A percentile compares a stretch with the other conserved stretches of the same genome.
Evolutionary conservation across 345 rosid genomes (phyloP).

Genomic region (Cardiospermum halicacabum): DNA sequence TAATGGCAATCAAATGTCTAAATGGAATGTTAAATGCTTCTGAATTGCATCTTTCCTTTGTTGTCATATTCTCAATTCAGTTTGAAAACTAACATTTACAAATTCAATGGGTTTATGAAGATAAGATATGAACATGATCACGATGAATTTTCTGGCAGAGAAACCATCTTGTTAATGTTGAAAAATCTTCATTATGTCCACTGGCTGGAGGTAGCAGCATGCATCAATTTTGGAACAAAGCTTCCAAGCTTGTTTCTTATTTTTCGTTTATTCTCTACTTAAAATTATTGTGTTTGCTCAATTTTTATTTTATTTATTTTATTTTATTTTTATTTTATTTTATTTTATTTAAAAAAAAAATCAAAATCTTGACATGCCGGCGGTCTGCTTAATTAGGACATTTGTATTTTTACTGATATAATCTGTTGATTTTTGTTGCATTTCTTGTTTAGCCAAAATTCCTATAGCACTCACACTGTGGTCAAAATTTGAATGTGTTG

Average conservation of each 20-base stretch:
- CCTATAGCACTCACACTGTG: background rate
- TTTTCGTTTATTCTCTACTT: too few species aligned
- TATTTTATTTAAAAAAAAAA: too few species aligned
- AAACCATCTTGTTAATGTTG: background rate
- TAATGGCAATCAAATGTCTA: slow-evolving; percentile 25
- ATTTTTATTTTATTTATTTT: too few species aligned
- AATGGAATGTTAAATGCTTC: slow-evolving; percentile 11
- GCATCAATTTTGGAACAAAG: slow-evolving; percentile 2
- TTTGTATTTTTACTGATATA: background rate
- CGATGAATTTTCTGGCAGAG: background rate
- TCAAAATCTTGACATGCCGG: background rate
- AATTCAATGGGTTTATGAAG: slow-evolving; percentile 3
- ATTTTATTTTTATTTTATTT: too few species aligned
- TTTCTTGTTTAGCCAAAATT: background rate
- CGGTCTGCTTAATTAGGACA: background rate
- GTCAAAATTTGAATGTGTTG: background rate
- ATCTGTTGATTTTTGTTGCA: background rate
- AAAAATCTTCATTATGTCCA: background rate
- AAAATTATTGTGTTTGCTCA: too few species aligned
- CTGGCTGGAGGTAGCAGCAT: background rate
- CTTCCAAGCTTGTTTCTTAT: background rate
- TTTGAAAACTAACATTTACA: too few species aligned
- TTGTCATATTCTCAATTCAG: background rate
- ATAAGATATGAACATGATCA: background rate
- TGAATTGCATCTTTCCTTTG: slow-evolving; percentile 7